phyloP scores from a whole-genome alignment of 192 early-diverging fungal species.

The Podila minutissima region DNA sequence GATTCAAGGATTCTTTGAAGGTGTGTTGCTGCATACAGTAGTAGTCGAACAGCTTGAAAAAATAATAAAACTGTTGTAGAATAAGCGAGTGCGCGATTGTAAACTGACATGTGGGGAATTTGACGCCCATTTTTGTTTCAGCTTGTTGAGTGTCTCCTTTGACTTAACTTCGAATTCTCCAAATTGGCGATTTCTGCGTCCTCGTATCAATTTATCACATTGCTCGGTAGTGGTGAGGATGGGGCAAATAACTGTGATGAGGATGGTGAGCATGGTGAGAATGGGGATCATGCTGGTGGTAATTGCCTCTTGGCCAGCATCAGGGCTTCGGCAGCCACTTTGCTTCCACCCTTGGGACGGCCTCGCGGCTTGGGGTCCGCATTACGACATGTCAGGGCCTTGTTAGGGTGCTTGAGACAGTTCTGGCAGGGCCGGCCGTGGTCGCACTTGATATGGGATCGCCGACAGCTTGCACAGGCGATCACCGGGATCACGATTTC shows the following conservation, averaged over 20 bases:
- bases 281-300: neutral
- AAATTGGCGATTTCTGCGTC: no score
- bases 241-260: neutral
- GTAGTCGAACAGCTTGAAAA: no score
- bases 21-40: no score
- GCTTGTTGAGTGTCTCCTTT: no score
- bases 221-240: neutral
- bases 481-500: conserved; percentile 9
- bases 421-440: conserved; percentile 39
- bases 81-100: no score
- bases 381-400: conserved; percentile 44
- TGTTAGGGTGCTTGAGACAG: conserved; percentile 38
- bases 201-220: no score
- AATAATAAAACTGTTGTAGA: no score
- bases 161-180: no score
- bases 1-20: no score
- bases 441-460: conserved; percentile 49
- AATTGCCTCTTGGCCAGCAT: conserved; percentile 4
- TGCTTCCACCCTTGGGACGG: conserved; percentile 49
- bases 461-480: conserved; percentile 37
- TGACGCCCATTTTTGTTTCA: no score
- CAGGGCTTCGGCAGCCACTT: conserved; percentile 41
- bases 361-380: conserved; percentile 45
- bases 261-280: neutral
- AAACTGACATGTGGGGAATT: no score